Base-by-base conservation (phyloP, 1,284 basidiomycete species). In the Albatrellus sp. region DNA sequence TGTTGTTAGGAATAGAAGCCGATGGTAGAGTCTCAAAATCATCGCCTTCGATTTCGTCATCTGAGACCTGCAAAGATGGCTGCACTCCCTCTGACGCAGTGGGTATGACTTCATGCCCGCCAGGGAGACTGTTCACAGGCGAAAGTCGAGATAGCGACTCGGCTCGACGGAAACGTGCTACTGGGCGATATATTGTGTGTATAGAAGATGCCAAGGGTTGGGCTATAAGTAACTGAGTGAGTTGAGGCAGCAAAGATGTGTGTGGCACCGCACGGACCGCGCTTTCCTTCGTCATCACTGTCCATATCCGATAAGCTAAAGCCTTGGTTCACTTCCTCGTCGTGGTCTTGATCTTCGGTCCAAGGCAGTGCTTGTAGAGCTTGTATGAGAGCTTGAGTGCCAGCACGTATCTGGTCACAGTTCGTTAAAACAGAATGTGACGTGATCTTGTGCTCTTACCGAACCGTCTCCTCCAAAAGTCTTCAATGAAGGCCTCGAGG, bases 361-460 rank as follows among this genome's bases (percentile, higher is more conserved):
- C 80, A 84, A 17, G 86, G 86, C 37, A 88, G 67, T 3, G 84
- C 85, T 54, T 89, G 86, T 16, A 89, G 65, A 2, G 83, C 86
- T 63, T 89, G 86, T 39, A 89, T 89, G 42, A 89, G 72, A 2
- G 86, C 83, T 58, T 89, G 86, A 5, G 86, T 89, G 20, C 85
- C 85, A 17, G 78, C 74, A 37, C 83, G 78, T 76, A 89, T 82
- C 86, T 56, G 43, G 11, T 16, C 16, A 30, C 37, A 34, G 13
- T 13, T 10, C 24, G 24, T 24, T 24, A 24, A 24, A 24, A 24
- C 7, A 7, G 24, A 24, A 24, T 24, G 7, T 7, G 7, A 24
- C 7, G 7, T 24, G 7, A 24, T 24, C 3, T 19, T 29, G 20
- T 16, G 20, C 29, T 42, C 50, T 11, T 48, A 86, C 85, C 11